These are phyloP conservation scores for Penicillium olsonii DNA, from an alignment of 2,329 filamentous ascomycete genomes.

Conservation along the genomic window DNA sequence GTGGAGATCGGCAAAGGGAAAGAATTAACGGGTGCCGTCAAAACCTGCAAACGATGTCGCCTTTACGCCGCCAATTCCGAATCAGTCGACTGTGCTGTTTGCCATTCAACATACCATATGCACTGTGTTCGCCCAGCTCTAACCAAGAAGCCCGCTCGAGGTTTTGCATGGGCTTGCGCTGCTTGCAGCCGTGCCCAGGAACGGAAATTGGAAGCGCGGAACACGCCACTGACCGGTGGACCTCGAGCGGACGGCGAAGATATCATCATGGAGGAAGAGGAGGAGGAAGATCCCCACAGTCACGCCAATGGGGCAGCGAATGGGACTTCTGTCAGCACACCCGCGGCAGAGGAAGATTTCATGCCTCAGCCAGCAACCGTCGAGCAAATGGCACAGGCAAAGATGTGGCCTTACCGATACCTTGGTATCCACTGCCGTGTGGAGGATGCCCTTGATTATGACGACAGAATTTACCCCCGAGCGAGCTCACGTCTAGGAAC, in stretches of 20 bases:
- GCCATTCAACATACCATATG: conserved; percentile 96
- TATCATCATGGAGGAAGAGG: conserved; percentile 64
- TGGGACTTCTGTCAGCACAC: conserved; percentile 65
- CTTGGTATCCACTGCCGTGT: conserved; percentile 92
- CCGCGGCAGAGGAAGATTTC: conserved; percentile 57
- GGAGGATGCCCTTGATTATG: conserved; percentile 93
- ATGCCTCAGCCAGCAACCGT: conserved; percentile 65
- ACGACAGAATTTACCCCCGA: conserved; percentile 94
- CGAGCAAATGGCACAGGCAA: conserved; percentile 88
- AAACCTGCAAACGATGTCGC: conserved; percentile 90
- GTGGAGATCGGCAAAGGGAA: conserved; percentile 93
- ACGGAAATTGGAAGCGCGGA: conserved; percentile 82
- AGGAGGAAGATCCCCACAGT: conserved; percentile 62
- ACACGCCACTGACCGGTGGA: conserved; percentile 72
- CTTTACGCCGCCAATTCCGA: conserved; percentile 93
- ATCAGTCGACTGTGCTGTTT: conserved; percentile 96
- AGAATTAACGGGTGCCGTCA: conserved; percentile 92
- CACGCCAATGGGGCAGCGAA: conserved; percentile 57
- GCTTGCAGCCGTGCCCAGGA: conserved; percentile 96
- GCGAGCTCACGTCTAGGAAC: conserved; percentile 90
- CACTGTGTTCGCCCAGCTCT: conserved; percentile 90
- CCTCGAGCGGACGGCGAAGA: conserved; percentile 60
- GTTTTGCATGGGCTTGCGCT: conserved; percentile 97
- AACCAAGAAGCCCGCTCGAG: conserved; percentile 92
- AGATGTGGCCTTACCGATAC: conserved; percentile 95